Percentiles rank a stretch among this genome's conserved stretches.
phyloP scores from a whole-genome alignment of 2,329 filamentous ascomycete genomes.

The Claviceps paspali region DNA sequence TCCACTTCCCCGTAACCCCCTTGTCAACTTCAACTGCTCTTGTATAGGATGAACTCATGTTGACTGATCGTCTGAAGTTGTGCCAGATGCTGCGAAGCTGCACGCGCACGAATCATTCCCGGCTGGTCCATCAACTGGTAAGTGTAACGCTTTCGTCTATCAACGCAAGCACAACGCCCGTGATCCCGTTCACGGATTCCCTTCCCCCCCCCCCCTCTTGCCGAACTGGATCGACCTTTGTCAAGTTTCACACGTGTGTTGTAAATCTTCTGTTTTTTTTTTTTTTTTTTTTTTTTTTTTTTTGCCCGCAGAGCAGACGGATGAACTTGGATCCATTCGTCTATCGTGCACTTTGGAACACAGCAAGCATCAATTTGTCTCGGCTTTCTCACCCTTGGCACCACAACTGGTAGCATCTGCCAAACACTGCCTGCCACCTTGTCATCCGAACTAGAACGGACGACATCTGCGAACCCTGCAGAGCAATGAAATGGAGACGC shows the following conservation, averaged over 20 bases:
- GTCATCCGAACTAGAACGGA: not conserved
- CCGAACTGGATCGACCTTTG: not conserved
- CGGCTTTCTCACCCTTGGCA: too few relatives aligned
- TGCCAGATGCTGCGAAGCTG: not conserved
- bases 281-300: too few relatives aligned
- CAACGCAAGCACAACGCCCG: not conserved
- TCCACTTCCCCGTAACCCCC: too few relatives aligned
- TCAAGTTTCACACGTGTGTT: constrained; percentile 1
- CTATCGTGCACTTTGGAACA: not conserved
- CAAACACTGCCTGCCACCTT: not conserved
- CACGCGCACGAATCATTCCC: not conserved
- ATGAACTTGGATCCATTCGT: not conserved
- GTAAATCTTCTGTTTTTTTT: not conserved
- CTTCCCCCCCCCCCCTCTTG: too few relatives aligned
- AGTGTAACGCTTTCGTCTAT: not conserved
- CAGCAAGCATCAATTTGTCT: too few relatives aligned
- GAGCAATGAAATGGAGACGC: too few relatives aligned
- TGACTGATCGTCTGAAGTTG: not conserved
- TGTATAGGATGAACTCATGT: too few relatives aligned
- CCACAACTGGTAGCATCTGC: too few relatives aligned
- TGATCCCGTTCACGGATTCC: not conserved
- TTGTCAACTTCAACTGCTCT: too few relatives aligned
- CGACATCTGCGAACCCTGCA: not conserved
- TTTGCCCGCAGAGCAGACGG: not conserved
- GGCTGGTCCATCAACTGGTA: not conserved